These are phyloP conservation scores for Citrus hindsii DNA, from an alignment of 345 rosid genomes.

Conservation along the genomic window DNA sequence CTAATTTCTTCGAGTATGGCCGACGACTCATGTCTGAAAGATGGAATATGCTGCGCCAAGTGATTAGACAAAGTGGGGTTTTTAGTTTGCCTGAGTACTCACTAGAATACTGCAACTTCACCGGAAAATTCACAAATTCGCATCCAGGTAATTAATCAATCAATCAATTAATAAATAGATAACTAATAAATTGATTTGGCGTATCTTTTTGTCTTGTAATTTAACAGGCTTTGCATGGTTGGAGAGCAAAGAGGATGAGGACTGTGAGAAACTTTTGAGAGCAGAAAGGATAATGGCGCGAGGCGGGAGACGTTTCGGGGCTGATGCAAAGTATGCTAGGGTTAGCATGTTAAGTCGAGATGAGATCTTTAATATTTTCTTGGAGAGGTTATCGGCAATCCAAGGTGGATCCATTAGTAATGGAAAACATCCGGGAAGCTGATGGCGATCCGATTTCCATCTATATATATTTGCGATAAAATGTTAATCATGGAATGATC, in stretches of 20 bases:
- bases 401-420: constrained; percentile 3
- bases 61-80: constrained; percentile 32
- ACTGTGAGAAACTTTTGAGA: constrained; percentile 42
- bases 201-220: too few relatives aligned
- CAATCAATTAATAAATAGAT: too few relatives aligned
- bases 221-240: constrained; percentile 80
- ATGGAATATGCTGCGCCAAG: constrained; percentile 62
- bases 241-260: constrained; percentile 49
- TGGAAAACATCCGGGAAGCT: background rate
- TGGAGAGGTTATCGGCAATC: constrained; percentile 62
- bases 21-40: constrained; percentile 47
- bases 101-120: constrained; percentile 59
- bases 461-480: background rate
- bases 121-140: constrained; percentile 31
- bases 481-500: too few relatives aligned
- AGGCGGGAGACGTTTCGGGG: constrained; percentile 61
- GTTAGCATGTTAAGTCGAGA: constrained; percentile 72
- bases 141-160: constrained; percentile 48
- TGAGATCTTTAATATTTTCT: constrained; percentile 46
- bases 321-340: constrained; percentile 41
- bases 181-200: too few relatives aligned
- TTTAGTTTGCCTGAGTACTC: constrained; percentile 60
- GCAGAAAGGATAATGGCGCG: constrained; percentile 49
- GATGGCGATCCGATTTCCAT: background rate
- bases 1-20: constrained; percentile 50